These are phyloP conservation scores for Chaetomiaceae sp. DNA, from an alignment of 2,329 filamentous ascomycete species.

Conservation along the genomic window DNA sequence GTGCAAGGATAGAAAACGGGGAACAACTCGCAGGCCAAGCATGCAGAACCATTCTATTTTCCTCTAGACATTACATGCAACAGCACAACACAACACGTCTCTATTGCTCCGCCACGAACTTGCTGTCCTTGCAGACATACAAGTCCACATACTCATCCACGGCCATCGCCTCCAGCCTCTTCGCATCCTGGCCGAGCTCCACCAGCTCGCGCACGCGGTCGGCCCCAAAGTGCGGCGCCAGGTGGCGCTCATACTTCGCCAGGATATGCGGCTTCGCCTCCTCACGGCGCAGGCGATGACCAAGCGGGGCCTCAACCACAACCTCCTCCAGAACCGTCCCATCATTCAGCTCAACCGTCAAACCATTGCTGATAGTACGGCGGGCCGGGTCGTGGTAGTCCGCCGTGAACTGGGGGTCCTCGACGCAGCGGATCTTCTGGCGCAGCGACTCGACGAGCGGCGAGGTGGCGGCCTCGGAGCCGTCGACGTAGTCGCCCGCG, in stretches of 20 bases:
- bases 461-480: constrained; percentile 84
- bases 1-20: too few species aligned
- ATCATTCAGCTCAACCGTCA: constrained; percentile 92
- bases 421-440: constrained; percentile 90
- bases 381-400: constrained; percentile 94
- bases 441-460: constrained; percentile 84
- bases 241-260: constrained; percentile 89
- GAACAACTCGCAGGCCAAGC: too few species aligned
- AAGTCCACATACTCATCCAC: constrained; percentile 93
- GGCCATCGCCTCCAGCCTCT: constrained; percentile 70
- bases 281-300: constrained; percentile 82
- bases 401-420: constrained; percentile 87
- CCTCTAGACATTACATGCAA: constrained; percentile 2
- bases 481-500: constrained; percentile 89
- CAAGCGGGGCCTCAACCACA: constrained; percentile 87
- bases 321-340: constrained; percentile 87
- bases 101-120: constrained; percentile 41
- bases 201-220: constrained; percentile 76
- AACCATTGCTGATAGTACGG: constrained; percentile 93
- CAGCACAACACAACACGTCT: background rate
- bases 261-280: constrained; percentile 98
- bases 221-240: constrained; percentile 74
- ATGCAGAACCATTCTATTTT: background rate
- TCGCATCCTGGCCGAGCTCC: constrained; percentile 67
- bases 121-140: constrained; percentile 59